Evolutionary conservation across 148 eudicot genomes (phyloP).

Genomic region (Fagopyrum homotropicum): DNA sequence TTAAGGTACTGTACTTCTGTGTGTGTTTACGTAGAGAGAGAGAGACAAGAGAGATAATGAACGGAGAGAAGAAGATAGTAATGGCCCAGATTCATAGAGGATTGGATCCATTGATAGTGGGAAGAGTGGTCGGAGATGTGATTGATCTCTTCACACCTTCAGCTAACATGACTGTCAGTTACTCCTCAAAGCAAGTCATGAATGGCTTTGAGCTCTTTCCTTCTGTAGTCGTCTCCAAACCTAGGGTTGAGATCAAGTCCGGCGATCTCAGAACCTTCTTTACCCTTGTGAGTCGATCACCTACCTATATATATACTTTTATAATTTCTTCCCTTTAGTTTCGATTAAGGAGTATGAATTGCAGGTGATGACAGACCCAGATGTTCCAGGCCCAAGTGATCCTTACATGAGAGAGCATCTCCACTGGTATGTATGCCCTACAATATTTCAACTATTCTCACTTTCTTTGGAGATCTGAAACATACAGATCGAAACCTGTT

Average conservation of each 20-base stretch:
- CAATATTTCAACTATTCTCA: too few relatives aligned
- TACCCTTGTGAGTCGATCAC: constrained; percentile 17
- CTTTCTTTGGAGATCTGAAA: too few relatives aligned
- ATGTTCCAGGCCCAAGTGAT: constrained; percentile 41
- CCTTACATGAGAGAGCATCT: constrained; percentile 27
- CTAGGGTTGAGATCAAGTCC: constrained; percentile 53
- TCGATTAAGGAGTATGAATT: neutral
- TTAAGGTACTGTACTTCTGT: too few relatives aligned
- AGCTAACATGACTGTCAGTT: constrained; percentile 37
- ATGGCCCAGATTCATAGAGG: too few relatives aligned
- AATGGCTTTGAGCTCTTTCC: constrained; percentile 56
- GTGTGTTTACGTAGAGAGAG: too few relatives aligned
- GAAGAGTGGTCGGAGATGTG: constrained; percentile 10
- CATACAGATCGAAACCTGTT: too few relatives aligned
- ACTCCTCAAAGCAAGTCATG: constrained; percentile 40
- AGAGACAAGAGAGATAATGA: neutral
- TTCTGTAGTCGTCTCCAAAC: constrained; percentile 38
- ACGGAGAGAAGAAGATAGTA: too few relatives aligned
- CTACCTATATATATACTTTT: constrained; percentile 13
- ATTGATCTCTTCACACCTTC: constrained; percentile 30
- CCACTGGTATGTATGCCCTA: neutral
- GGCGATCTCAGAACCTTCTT: constrained; percentile 59
- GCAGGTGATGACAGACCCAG: constrained; percentile 28
- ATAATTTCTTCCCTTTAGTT: neutral
- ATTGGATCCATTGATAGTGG: constrained; percentile 12